phyloP scores from a whole-genome alignment of 257 asterid species.

The Misopates orontium region DNA sequence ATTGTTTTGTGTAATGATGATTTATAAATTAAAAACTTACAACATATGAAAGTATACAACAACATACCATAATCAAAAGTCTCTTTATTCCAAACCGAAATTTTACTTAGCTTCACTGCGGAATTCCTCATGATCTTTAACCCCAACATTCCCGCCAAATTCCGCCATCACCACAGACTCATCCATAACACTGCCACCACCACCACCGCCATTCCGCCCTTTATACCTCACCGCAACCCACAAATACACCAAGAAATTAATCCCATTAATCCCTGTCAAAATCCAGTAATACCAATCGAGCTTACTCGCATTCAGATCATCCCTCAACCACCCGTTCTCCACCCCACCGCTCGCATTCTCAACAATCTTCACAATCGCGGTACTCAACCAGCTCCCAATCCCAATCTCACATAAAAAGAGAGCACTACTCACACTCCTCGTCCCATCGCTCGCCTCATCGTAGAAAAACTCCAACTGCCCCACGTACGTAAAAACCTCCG shows the following conservation, averaged over 20 bases:
- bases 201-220: slow-evolving; percentile 30
- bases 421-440: slow-evolving; percentile 75
- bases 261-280: slow-evolving; percentile 48
- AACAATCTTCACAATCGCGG: slow-evolving; percentile 56
- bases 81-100: no score
- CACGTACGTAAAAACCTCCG: slow-evolving; percentile 76
- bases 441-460: slow-evolving; percentile 77
- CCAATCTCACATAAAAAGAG: slow-evolving; percentile 74
- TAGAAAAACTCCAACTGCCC: slow-evolving; percentile 80
- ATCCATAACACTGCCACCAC: slow-evolving; percentile 26
- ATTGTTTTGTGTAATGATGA: no score
- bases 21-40: no score
- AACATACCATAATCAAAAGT: no score
- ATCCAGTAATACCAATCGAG: slow-evolving; percentile 70
- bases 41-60: no score
- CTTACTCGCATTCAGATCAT: slow-evolving; percentile 46
- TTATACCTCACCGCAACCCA: slow-evolving; percentile 44
- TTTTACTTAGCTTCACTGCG: no score
- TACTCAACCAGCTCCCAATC: slow-evolving; percentile 81
- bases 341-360: slow-evolving; percentile 45
- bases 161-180: slow-evolving; percentile 27
- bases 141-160: no score
- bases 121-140: no score
- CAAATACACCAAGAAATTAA: slow-evolving; percentile 55
- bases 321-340: slow-evolving; percentile 72